Percentiles rank a stretch among this genome's conserved stretches.
Conservation (phyloP, 495 filamentous ascomycete genomes). For the Filosporella fistucella region DNA sequence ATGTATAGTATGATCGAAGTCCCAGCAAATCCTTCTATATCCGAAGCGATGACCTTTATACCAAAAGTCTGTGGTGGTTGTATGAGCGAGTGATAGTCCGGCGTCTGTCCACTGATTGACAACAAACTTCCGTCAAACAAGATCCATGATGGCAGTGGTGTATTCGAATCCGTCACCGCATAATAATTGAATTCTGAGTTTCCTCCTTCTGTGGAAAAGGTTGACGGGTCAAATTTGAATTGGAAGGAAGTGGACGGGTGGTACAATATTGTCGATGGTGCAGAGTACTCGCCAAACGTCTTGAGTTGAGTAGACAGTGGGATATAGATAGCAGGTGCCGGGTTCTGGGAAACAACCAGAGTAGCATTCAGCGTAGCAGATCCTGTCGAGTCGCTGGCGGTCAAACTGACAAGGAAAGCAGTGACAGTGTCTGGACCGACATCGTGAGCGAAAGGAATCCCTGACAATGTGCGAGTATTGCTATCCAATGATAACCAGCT, state of each 20-base stretch:
- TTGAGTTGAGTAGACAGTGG: constrained; percentile 10
- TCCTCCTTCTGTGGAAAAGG: constrained; percentile 20
- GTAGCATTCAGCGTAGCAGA: constrained; percentile 48
- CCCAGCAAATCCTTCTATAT: constrained; percentile 72
- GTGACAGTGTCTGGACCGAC: constrained; percentile 43
- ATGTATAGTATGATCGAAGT: constrained; percentile 63
- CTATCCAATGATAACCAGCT: constrained; percentile 62
- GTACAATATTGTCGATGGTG: constrained; percentile 15
- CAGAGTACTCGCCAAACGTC: constrained; percentile 11
- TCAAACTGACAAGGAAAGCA: constrained; percentile 45
- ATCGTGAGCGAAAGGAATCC: constrained; percentile 49
- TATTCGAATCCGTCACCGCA: constrained; percentile 69
- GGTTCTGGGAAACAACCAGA: constrained; percentile 47
- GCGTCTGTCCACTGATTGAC: constrained; percentile 71
- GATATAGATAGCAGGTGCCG: constrained; percentile 37
- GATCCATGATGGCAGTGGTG: constrained; percentile 85
- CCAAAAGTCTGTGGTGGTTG: constrained; percentile 67
- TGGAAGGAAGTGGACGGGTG: constrained; percentile 21
- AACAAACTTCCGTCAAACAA: constrained; percentile 61
- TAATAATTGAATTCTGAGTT: constrained; percentile 54
- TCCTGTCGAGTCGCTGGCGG: constrained; percentile 46
- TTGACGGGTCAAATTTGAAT: constrained; percentile 15
- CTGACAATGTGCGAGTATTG: constrained; percentile 51
- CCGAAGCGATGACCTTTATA: constrained; percentile 73
- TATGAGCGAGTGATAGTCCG: constrained; percentile 53